Evolutionary conservation across 495 filamentous ascomycete genomes (phyloP).

Genomic region (Trichoderma virens): DNA sequence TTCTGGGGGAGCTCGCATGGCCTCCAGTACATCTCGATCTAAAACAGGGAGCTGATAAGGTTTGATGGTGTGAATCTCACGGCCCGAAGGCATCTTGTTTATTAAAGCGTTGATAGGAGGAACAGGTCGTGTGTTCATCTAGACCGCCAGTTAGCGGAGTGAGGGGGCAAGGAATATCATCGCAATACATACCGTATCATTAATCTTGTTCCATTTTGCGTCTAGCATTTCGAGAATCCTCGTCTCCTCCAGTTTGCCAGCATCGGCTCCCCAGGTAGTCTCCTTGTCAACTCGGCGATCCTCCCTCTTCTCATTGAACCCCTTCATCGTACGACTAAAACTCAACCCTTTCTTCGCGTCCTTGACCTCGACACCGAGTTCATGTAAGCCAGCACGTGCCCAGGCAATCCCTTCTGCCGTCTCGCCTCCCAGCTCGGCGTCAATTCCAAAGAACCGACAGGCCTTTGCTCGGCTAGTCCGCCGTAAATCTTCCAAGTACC

Average conservation of each 20-base stretch:
- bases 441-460: constrained; percentile 82
- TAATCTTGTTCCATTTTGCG: constrained; percentile 83
- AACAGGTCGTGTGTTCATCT: constrained; percentile 77
- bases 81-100: constrained; percentile 72
- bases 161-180: neutral
- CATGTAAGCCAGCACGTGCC: constrained; percentile 62
- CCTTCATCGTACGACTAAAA: constrained; percentile 63
- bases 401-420: constrained; percentile 79
- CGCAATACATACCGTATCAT: constrained; percentile 69
- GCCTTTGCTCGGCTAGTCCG: constrained; percentile 70
- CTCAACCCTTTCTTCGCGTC: constrained; percentile 41
- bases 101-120: constrained; percentile 62
- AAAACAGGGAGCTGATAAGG: constrained; percentile 52
- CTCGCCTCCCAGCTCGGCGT: constrained; percentile 74
- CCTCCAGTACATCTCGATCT: constrained; percentile 47
- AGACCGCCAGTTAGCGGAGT: constrained; percentile 1
- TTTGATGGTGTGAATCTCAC: constrained; percentile 69
- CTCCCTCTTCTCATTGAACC: constrained; percentile 59
- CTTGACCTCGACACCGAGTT: constrained; percentile 52
- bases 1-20: constrained; percentile 41
- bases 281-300: constrained; percentile 63
- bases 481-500: constrained; percentile 66
- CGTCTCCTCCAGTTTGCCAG: constrained; percentile 75
- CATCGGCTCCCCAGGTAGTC: constrained; percentile 70
- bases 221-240: constrained; percentile 80